Evolutionary conservation across 305 asterid species (phyloP), one percentile per base, ranked within the genome.

Genomic region (Andrographis paniculata): DNA sequence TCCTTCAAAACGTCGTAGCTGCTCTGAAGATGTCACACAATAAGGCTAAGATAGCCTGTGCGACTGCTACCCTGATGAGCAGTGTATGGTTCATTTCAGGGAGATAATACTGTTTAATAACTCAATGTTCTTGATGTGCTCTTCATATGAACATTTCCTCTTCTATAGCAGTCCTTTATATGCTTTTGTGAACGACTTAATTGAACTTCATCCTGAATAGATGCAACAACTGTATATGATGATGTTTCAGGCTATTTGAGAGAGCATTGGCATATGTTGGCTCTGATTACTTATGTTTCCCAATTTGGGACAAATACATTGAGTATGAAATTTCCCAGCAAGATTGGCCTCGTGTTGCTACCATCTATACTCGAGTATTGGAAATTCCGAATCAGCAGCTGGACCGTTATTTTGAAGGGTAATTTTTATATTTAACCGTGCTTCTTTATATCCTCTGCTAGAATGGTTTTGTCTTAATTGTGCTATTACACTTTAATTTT

Each of bases 381-480:
- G 97, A 81, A 68, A 61, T 79, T 58, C 95, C 99, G 33, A 92
- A 76, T 71, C 94, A 84, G 80, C 96, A 87, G 64, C 74, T 92
- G 52, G 97, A 92, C 68, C 93, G 92, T 56, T 87, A 87, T 73
- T 87, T 92, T 68, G 94, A 87, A 68, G 88, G 97, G 99, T 92
- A 72, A 73, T 41, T 49, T 54, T 58, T 60, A n/a, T 52, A 14
- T 36, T 20, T 42, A 5, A 23, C 43, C 38, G 28, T 22, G 23
- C 46, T 45, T 6, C 28, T 22, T 52, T 31, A 7, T 13, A 18
- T 30, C 39, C 20, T 33, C 35, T 28, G 52, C 36, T 44, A 18
- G 31, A n/a, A n/a, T n/a, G n/a, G n/a, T n/a, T n/a, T 7, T 7
- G 14, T 18, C 2, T 14, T 20, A 42, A 48, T 17, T 20, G 9